phyloP scores from a whole-genome alignment of 2,329 filamentous ascomycete genomes.

The Arthrinium phaeospermum region DNA sequence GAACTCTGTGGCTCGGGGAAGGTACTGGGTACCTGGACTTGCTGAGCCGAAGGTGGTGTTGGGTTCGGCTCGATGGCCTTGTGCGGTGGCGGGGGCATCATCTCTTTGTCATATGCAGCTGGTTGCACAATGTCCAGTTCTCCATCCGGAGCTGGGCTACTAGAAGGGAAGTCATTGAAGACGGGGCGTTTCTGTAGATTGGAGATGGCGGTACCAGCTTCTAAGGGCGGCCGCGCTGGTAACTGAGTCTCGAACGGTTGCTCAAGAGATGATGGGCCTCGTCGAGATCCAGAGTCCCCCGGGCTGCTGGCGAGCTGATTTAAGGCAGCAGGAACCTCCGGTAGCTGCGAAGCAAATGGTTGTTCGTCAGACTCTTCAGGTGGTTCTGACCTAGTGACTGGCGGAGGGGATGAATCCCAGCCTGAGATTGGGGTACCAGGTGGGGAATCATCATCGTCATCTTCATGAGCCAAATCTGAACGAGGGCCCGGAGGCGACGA shows the following conservation, averaged over 20 bases:
- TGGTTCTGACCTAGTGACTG: neutral
- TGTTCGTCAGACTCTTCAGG: neutral
- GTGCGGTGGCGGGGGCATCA: slow-evolving; percentile 29
- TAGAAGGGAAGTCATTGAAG: slow-evolving; percentile 31
- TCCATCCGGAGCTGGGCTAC: slow-evolving; percentile 37
- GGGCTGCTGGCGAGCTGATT: neutral
- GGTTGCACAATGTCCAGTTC: slow-evolving; percentile 40
- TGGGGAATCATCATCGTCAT: neutral
- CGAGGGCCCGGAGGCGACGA: neutral
- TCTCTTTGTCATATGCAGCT: slow-evolving; percentile 29
- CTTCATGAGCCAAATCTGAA: neutral
- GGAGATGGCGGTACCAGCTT: slow-evolving; percentile 28
- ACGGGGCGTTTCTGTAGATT: slow-evolving; percentile 22
- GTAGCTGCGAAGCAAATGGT: slow-evolving; percentile 2
- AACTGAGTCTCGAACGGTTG: slow-evolving; percentile 34
- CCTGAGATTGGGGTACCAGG: neutral
- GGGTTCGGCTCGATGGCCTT: slow-evolving; percentile 30
- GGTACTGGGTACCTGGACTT: slow-evolving; percentile 38
- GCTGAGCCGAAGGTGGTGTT: slow-evolving; percentile 41
- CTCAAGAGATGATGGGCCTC: neutral
- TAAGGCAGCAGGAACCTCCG: neutral
- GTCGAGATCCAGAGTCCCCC: neutral
- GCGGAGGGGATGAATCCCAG: slow-evolving; percentile 11
- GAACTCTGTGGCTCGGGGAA: slow-evolving; percentile 27
- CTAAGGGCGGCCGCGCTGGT: slow-evolving; percentile 31